These are phyloP conservation scores for Hypomontagnella monticulosa DNA, from an alignment of 495 filamentous ascomycete genomes.

Conservation along the genomic window DNA sequence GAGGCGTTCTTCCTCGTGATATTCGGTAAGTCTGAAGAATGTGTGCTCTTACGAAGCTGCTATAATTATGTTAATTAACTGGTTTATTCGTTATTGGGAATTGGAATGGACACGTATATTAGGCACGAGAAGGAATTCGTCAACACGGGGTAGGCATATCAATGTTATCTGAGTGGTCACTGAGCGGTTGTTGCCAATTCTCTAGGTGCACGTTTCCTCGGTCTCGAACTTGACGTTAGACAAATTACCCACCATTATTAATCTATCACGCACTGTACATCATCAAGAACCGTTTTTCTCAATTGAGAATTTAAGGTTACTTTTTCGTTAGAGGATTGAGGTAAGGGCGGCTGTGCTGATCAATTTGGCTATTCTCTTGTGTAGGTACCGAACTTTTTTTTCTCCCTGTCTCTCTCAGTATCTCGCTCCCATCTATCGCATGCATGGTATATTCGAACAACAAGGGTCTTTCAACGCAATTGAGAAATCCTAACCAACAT, in stretches of 20 bases:
- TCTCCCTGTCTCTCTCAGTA: not conserved
- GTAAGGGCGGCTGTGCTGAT: conserved; percentile 21
- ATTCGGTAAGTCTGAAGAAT: not conserved
- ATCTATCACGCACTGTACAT: conserved; percentile 16
- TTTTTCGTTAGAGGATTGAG: conserved; percentile 12
- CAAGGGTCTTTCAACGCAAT: conserved; percentile 6
- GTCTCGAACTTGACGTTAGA: conserved; percentile 25
- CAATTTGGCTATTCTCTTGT: conserved; percentile 16
- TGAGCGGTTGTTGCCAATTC: not conserved
- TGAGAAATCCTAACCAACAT: not conserved
- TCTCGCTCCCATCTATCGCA: not conserved
- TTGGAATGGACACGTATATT: no score
- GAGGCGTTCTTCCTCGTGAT: conserved; percentile 20
- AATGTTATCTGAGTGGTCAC: no score
- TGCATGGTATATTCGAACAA: not conserved
- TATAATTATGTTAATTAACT: not conserved
- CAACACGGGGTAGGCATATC: no score
- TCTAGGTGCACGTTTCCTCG: not conserved
- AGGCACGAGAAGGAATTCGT: no score
- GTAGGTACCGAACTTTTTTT: conserved; percentile 8
- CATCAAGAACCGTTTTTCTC: not conserved
- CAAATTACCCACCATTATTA: conserved; percentile 10
- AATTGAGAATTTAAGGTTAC: not conserved
- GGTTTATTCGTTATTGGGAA: no score
- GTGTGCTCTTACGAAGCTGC: not conserved